These are phyloP conservation scores for Sodiomyces alkalinus DNA, from an alignment of 2,329 filamentous ascomycete genomes.

Conservation along the genomic window DNA sequence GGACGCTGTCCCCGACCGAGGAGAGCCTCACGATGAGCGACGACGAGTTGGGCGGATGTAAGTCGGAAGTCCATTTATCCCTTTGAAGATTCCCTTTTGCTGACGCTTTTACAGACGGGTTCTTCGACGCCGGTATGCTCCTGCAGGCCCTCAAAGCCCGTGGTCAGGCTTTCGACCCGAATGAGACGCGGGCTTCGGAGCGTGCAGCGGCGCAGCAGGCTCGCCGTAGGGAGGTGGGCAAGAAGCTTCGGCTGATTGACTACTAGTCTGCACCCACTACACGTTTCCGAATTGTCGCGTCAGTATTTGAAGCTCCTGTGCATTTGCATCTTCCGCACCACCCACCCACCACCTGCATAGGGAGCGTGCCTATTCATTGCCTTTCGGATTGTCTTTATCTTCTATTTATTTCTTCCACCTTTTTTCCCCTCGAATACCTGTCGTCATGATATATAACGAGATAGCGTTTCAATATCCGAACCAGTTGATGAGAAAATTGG, in stretches of 20 bases:
- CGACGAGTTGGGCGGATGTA: slow-evolving; percentile 83
- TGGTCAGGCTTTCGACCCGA: slow-evolving; percentile 33
- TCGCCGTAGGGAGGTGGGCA: slow-evolving; percentile 52
- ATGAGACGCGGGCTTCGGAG: slow-evolving; percentile 38
- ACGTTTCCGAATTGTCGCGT: too few species aligned
- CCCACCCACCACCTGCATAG: too few species aligned
- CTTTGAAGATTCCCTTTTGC: slow-evolving; percentile 11
- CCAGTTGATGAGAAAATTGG: too few species aligned
- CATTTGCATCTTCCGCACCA: too few species aligned
- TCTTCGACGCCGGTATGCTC: slow-evolving; percentile 95
- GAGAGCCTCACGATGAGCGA: slow-evolving; percentile 63
- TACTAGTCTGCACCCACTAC: too few species aligned
- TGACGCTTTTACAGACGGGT: slow-evolving; percentile 55
- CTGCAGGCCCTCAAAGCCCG: slow-evolving; percentile 71
- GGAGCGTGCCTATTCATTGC: too few species aligned
- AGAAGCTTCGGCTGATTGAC: slow-evolving; percentile 56
- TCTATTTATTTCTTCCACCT: too few species aligned
- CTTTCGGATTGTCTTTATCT: too few species aligned
- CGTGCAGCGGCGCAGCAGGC: slow-evolving; percentile 42
- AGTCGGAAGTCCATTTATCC: slow-evolving; percentile 25
- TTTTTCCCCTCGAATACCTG: too few species aligned
- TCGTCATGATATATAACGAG: neutral
- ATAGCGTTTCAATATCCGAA: too few species aligned
- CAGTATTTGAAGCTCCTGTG: too few species aligned
- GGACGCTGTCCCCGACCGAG: slow-evolving; percentile 45